Base-by-base conservation (phyloP, 306 rosid species). In the Lablab purpureus region DNA sequence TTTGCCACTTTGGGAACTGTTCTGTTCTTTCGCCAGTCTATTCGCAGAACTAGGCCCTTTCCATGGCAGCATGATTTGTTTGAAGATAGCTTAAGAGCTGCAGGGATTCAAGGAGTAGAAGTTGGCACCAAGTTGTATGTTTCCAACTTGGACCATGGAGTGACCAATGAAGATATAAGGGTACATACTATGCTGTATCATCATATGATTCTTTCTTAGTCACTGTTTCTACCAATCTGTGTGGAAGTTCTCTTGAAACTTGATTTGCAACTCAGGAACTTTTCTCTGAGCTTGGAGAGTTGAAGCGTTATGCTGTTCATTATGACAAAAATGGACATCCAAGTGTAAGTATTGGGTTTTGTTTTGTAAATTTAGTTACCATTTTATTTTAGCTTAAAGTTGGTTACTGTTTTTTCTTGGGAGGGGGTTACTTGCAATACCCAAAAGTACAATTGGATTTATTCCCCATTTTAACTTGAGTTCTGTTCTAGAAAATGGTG, bases 81-180 rank as follows among this genome's bases (percentile, higher is more conserved):
- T 76, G 99, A 95, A 86, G 99, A 95, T 82, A 90, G 99, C 89
- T 76, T 95, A 68, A 90, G 93, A 93, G 99, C 99, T 88, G 92
- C 97, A 5, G 99, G 99, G 72, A 89, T 95, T 75, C 89, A 93
- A 56, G 97, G 97, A 74, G 62, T 95, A 67, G 98, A 93, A 83
- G 85, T 91, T 62, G 98, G 97, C 81, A 90, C 98, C 23, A 95
- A 91, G 81, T 85, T 95, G 80, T 90, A 90, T 87, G 98, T 95
- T 81, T 95, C 99, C 80, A 95, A 93, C 88, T 89, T 95, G 93
- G 97, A 95, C 85, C 81, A 72, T 82, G 99, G 99, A 71, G 99
- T 95, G 76, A 91, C 99, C 84, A 92, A 95, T 80, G 98, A 95
- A 83, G 99, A 95, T 81, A 91, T 95, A 90, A 90, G 97, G 99